Base-by-base conservation (phyloP, 768 basidiomycete species). In the Collybia mongolica region DNA sequence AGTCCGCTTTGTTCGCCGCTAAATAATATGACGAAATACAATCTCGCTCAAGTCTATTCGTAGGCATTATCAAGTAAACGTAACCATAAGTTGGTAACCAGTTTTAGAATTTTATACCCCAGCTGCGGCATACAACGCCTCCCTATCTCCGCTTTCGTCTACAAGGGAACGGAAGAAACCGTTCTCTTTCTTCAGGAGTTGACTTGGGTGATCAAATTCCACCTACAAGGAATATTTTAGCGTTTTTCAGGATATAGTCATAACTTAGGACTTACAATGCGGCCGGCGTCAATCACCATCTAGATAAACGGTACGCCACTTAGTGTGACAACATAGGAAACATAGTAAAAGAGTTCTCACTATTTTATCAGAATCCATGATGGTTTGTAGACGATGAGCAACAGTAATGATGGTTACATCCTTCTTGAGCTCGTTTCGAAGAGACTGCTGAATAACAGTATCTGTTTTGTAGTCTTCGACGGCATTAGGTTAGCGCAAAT, bases 381-480 rank as follows among this genome's bases (percentile, higher is more conserved):
- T 79, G 0, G 84, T 86, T 53, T 80, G 77, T 15, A 88, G 69
- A 23, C 84, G 71, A 69, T 89, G 88, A 6, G 88, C 87, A 40
- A 90, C 81, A 2, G 81, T 83, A 24, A 87, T 65, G 19, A 86
- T 62, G 4, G 82, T 84, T 6, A 84, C 72, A 49, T 82, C 82
- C 38, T 76, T 67, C 14, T 70, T 71, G 54, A 89, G 81, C 60
- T 85, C 80, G 43, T 77, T 72, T 23, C 86, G 74, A 48, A 90
- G 81, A 2, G 86, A 83, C 32, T 72, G 67, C 56, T 90, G 87
- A 46, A 88, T 87, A 53, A 84, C 76, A 5, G 78, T 64, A 56
- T 88, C 86, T 19, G 86, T 86, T 48, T 76, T 72, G 54, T 79
- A 75, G 60, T 85, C 83, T 70, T 18, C 19, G 26, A 19, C 22